Percentiles rank a stretch among this genome's conserved stretches.
These are phyloP conservation scores for Scalesia atractyloides DNA, from an alignment of 129 eudicot species.

Conservation along the genomic window DNA sequence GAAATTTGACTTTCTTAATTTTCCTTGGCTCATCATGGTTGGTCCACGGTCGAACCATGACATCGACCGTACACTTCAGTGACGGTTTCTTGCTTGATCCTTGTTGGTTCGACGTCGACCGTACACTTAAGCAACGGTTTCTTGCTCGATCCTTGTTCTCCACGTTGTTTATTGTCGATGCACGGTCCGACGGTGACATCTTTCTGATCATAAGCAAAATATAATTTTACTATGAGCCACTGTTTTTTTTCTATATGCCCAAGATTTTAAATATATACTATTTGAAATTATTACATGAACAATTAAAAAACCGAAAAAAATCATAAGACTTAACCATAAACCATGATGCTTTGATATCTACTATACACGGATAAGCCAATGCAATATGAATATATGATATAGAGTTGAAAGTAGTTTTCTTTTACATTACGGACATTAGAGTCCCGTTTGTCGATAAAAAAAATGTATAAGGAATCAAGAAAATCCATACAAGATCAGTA, in stretches of 20 bases:
- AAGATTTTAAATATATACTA: background rate
- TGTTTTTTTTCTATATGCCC: background rate
- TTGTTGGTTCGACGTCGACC: too few relatives aligned
- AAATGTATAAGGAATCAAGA: constrained; percentile 24
- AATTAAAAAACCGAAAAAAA: background rate
- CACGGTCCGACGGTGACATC: background rate
- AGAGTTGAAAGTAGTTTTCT: background rate
- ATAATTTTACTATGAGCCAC: background rate
- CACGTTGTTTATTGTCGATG: too few relatives aligned
- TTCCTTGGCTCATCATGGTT: too few relatives aligned
- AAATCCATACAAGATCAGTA: constrained; percentile 6
- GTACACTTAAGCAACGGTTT: too few relatives aligned
- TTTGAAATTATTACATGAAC: background rate
- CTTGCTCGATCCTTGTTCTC: too few relatives aligned
- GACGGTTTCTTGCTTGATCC: too few relatives aligned
- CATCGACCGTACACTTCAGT: too few relatives aligned
- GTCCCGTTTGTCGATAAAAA: background rate
- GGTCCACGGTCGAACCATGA: too few relatives aligned
- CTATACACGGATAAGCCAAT: background rate
- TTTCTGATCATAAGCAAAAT: background rate
- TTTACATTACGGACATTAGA: background rate
- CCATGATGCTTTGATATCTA: background rate
- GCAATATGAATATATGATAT: background rate
- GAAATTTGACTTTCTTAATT: too few relatives aligned
- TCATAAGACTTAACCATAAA: background rate